Percentiles rank a stretch among this genome's conserved stretches.
Evolutionary conservation across 345 rosid species (phyloP).

Genomic region (Raphanus sativus): DNA sequence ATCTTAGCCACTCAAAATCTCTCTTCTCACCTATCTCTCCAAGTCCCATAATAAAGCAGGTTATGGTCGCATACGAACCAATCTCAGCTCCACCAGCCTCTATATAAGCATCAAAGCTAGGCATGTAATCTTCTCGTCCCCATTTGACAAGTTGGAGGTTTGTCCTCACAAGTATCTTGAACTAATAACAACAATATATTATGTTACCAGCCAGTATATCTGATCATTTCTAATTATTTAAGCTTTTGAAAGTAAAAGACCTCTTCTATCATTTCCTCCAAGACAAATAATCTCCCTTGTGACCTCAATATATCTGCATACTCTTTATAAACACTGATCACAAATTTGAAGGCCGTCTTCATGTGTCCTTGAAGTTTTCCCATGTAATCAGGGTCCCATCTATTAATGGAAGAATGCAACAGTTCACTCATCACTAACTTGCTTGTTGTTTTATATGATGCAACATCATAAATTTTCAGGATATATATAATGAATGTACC

Average conservation of each 20-base stretch:
- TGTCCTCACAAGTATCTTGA: neutral
- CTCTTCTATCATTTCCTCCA: constrained; percentile 22
- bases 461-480: neutral
- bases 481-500: neutral
- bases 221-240: neutral
- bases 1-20: constrained; percentile 22
- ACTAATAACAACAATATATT: neutral
- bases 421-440: neutral
- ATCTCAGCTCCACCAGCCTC: constrained; percentile 15
- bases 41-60: constrained; percentile 9
- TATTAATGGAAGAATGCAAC: neutral
- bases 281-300: neutral
- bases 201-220: neutral
- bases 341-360: constrained; percentile 10
- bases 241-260: neutral
- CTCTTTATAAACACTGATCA: constrained; percentile 16
- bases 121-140: neutral
- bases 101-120: constrained; percentile 8
- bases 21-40: constrained; percentile 2
- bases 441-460: neutral
- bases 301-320: constrained; percentile 12
- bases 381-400: constrained; percentile 27
- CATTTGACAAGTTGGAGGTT: constrained; percentile 23
- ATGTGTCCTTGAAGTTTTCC: constrained; percentile 16
- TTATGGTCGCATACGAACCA: neutral